These are phyloP conservation scores for Basidiobolus heterosporus DNA, from an alignment of 371 early-diverging fungal species.

Conservation along the genomic window DNA sequence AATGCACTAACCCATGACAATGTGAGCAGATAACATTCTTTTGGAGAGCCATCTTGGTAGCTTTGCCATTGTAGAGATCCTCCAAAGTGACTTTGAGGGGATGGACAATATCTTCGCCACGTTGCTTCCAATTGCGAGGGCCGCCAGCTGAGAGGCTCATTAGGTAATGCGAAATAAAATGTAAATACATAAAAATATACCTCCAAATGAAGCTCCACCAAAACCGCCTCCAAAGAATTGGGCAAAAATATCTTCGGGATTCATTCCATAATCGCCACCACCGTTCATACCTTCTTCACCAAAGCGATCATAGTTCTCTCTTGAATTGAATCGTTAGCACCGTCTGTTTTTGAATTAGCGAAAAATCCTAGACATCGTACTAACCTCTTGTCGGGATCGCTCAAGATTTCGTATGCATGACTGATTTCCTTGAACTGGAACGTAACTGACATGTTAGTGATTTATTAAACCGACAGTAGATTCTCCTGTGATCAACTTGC, in stretches of 20 bases:
- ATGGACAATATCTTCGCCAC: conserved; percentile 60
- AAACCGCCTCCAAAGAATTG: conserved; percentile 51
- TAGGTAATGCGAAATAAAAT: neutral
- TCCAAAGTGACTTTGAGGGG: conserved; percentile 75
- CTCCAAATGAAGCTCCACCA: no score
- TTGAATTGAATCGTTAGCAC: conserved; percentile 33
- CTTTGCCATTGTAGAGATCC: conserved; percentile 86
- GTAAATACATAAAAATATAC: conserved; percentile 22
- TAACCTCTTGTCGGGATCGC: conserved; percentile 41
- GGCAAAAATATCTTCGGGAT: conserved; percentile 74
- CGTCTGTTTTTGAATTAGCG: no score
- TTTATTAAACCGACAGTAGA: neutral
- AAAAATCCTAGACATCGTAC: no score
- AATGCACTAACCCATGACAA: conserved; percentile 29
- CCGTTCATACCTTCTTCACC: conserved; percentile 53
- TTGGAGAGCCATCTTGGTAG: conserved; percentile 74
- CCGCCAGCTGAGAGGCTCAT: conserved; percentile 7
- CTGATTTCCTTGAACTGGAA: conserved; percentile 10
- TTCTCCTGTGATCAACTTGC: conserved; percentile 1
- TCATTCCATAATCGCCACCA: conserved; percentile 38
- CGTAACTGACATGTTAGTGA: conserved; percentile 1
- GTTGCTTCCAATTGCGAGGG: conserved; percentile 6
- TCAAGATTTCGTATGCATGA: conserved; percentile 51
- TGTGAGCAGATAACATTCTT: conserved; percentile 59
- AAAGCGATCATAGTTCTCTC: conserved; percentile 61